Base-by-base conservation (phyloP, 352 stramenopile genomes). In the Globisporangium camurandrum region DNA sequence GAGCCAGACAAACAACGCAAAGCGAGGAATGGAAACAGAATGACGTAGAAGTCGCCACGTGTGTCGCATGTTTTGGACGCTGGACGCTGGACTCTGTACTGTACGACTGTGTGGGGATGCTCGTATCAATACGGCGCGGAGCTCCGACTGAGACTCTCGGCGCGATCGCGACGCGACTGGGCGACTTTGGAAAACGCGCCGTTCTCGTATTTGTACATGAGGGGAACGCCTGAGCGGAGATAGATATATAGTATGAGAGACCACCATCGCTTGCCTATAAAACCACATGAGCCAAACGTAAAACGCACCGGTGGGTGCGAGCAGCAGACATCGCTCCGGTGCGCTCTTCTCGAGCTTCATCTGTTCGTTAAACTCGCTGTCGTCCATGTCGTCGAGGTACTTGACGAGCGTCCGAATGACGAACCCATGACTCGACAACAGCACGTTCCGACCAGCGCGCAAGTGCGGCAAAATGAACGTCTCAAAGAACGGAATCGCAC, bases 391-490 rank as follows among this genome's bases (percentile, higher is more conserved):
- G 63, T 92, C 81, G 27, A 92, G 59, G 54, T 88, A 61, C 60
- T 92, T 92, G 55, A 92, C 85, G 62, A 92, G 67, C 56, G 81
- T 92, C 19, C 81, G 77, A 54, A 92, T 88, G 41, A 89, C 81
- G 56, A 92, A 92, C 19, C 81, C 81, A 44, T 92, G 81, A 12
- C 75, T 85, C 20, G 81, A 92, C 11, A 92, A 62, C 14, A 92
- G 61, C 22, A 92, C 81, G 45, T 89, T 92, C 41, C 76, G 71
- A 28, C 81, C 81, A 23, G 69, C 73, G 23, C 69, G 65, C 47
- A 92, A 53, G 50, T 92, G 81, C 30, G 81, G 81, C 42, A 85
- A 36, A 43, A 92, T 84, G 47, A 86, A 89, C 45, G 70, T 68
- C 33, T 83, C 56, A 64, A 92, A 89, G 41, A 88, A 92, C 26